Evolutionary conservation across 805 yeast species (phyloP), one percentile per base, ranked within the genome.

Genomic region (Candida quercuum): DNA sequence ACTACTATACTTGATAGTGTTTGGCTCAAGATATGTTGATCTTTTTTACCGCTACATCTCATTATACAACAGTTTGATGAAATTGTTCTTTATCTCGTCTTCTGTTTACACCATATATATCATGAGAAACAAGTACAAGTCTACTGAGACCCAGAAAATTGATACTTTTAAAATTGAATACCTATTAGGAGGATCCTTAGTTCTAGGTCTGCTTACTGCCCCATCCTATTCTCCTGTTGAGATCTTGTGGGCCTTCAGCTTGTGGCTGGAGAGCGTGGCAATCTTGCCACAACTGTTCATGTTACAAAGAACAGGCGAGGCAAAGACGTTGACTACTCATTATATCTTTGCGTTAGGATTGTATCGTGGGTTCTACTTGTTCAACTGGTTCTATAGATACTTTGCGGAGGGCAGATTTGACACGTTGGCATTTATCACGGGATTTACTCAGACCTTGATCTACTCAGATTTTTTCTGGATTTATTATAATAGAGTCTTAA

Each of bases 401-500:
- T 64, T 64, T 43, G 46, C 61, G 13, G 91, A 84, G 46, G 73
- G 68, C 18, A 67, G 71, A 46, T 66, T 82, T 40, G 96, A 88
- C 54, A 72, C 71, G 46, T 68, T 89, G 38, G 73, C 95, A 2
- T 67, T 91, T 9, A 52, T 74, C 16, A 82, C 97, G 1, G 98
- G 98, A 18, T 43, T 93, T 24, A 60, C 87, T 28, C 99, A 93
- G 66, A 87, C 97, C 0, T 66, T 78, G 39, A 64, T 93, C 24
- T 93, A 93, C 65, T 87, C 97, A 2, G 99, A 93, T 65, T 93
- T 93, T 71, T 93, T 93, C 66, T 93, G 87, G 65, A 72, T 93
- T 47, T 93, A 93, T 64, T 91, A 91, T 66, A 72, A 67, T 39
- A 74, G 69, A 52, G 96, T 93, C 36, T 68, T 88, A 68, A 79